These are phyloP conservation scores for Dactylellina haptotyla DNA, from an alignment of 2,329 filamentous ascomycete species.

Conservation along the genomic window DNA sequence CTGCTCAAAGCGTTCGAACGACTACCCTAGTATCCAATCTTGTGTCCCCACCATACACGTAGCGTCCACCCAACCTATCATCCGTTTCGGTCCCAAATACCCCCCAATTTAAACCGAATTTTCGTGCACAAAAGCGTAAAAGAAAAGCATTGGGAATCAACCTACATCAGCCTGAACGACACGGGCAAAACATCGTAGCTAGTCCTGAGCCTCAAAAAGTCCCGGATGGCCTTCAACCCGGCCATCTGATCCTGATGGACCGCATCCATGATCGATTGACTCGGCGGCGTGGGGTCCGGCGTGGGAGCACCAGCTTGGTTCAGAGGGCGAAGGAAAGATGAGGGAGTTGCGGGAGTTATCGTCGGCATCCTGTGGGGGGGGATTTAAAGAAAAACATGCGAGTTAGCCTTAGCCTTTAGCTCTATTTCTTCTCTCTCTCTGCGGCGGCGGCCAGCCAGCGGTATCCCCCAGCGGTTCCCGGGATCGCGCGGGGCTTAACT, in stretches of 20 bases:
- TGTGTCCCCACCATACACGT: too few relatives aligned
- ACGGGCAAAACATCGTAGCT: slow-evolving; percentile 98
- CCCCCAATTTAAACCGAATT: too few relatives aligned
- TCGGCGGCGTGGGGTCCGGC: slow-evolving; percentile 33
- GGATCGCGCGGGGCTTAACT: slow-evolving; percentile 8
- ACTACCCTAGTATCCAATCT: too few relatives aligned
- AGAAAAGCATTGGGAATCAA: slow-evolving; percentile 4
- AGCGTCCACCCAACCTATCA: too few relatives aligned
- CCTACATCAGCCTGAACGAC: slow-evolving; percentile 85
- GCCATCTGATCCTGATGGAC: slow-evolving; percentile 46
- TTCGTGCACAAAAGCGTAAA: too few relatives aligned
- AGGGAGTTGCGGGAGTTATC: slow-evolving; percentile 54
- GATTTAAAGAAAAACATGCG: slow-evolving; percentile 6
- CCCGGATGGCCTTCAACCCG: slow-evolving; percentile 79
- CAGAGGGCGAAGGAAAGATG: slow-evolving; percentile 50
- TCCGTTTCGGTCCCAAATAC: too few relatives aligned
- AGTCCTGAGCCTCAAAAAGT: slow-evolving; percentile 94
- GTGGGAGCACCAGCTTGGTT: slow-evolving; percentile 17
- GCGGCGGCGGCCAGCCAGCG: not conserved
- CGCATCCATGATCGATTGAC: slow-evolving; percentile 36
- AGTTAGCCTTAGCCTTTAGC: slow-evolving; percentile 6
- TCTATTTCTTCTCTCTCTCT: slow-evolving; percentile 5
- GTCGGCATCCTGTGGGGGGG: slow-evolving; percentile 30
- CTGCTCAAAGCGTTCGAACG: not conserved
- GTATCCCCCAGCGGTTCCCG: slow-evolving; percentile 1